Percentiles rank a stretch among this genome's conserved stretches.
These are phyloP conservation scores for Phytophthora vignae DNA, from an alignment of 352 stramenopile genomes.

Conservation along the genomic window DNA sequence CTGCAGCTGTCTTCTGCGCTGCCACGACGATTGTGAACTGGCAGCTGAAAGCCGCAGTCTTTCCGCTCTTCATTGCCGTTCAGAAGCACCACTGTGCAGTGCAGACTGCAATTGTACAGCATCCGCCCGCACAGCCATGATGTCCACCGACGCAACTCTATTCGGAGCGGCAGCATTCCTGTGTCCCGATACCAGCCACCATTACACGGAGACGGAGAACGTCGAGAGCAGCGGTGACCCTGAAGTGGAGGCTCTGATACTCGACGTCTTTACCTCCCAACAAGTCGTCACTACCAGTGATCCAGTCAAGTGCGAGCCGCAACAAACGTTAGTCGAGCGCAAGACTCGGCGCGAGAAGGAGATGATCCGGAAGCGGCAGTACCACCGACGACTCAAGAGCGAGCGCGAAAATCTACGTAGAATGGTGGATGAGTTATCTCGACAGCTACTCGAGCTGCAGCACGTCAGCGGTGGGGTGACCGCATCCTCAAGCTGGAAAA, in stretches of 20 bases:
- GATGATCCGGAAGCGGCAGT: conserved; percentile 7
- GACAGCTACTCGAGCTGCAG: conserved; percentile 9
- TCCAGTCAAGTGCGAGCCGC: not conserved
- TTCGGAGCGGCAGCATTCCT: not conserved
- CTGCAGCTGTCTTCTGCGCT: not conserved
- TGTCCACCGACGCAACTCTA: not conserved
- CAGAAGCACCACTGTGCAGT: not conserved
- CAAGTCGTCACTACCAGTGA: not conserved
- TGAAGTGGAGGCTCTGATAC: not conserved
- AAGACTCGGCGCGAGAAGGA: conserved; percentile 1
- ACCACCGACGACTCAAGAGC: conserved; percentile 10
- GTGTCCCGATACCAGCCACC: not conserved
- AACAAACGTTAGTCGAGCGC: not conserved
- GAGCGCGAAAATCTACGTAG: conserved; percentile 10
- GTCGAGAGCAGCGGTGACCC: not conserved
- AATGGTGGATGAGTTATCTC: conserved; percentile 6
- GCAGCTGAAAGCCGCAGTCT: not conserved
- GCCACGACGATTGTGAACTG: not conserved
- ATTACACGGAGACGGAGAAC: not conserved
- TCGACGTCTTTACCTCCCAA: not conserved
- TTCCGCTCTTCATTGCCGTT: not conserved
- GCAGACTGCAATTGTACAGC: not conserved
- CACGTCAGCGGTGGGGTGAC: not conserved
- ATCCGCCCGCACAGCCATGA: not conserved
- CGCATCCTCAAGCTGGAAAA: conserved; percentile 9